These are phyloP conservation scores for Perkinsus chesapeaki DNA, from an alignment of 169 alveolate species.

Conservation along the genomic window DNA sequence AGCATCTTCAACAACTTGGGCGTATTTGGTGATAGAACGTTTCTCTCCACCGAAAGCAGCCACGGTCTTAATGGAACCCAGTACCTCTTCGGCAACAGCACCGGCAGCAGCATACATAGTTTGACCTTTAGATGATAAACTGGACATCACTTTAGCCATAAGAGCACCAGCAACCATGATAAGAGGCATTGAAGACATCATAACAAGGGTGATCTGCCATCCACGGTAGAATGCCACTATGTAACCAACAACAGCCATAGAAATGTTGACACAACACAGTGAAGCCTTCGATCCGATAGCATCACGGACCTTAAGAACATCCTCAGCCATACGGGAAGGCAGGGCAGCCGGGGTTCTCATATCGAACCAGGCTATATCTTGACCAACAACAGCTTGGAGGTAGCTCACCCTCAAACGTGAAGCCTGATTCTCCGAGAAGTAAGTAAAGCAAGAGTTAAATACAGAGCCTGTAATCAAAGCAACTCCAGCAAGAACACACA, in stretches of 20 bases:
- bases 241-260: constrained; percentile 26
- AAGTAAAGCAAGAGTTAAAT: neutral
- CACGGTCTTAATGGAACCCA: constrained; percentile 22
- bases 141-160: constrained; percentile 21
- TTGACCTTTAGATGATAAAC: constrained; percentile 17
- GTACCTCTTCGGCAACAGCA: constrained; percentile 26
- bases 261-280: constrained; percentile 29
- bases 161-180: constrained; percentile 21
- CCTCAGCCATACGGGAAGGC: constrained; percentile 33
- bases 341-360: constrained; percentile 35
- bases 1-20: constrained; percentile 11
- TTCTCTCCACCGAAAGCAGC: constrained; percentile 23
- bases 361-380: constrained; percentile 42
- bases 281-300: constrained; percentile 37
- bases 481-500: neutral
- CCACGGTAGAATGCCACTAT: constrained; percentile 22
- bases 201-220: constrained; percentile 27
- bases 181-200: constrained; percentile 27
- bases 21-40: neutral
- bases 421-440: neutral
- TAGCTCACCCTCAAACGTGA: constrained; percentile 8
- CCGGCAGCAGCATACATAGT: constrained; percentile 28
- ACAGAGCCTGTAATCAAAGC: neutral
- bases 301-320: constrained; percentile 31
- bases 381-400: constrained; percentile 32